Evolutionary conservation across 441 rosid genomes (phyloP).

Genomic region (Biscutella laevigata): DNA sequence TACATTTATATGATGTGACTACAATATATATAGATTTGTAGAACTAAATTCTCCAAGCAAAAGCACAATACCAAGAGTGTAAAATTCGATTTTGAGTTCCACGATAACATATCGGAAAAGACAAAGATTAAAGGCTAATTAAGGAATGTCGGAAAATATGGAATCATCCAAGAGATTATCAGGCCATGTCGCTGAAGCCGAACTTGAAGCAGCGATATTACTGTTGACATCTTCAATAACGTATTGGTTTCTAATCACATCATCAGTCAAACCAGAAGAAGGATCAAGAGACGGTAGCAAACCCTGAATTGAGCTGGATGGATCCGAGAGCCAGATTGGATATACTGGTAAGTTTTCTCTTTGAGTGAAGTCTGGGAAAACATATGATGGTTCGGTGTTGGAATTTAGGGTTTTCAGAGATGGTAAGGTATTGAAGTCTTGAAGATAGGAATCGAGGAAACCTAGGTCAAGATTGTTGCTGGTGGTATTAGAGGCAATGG

Average conservation of each 20-base stretch:
- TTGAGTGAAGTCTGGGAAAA: constrained; percentile 26
- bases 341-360: constrained; percentile 29
- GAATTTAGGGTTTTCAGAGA: constrained; percentile 38
- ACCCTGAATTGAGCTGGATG: constrained; percentile 32
- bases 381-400: constrained; percentile 32
- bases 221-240: constrained; percentile 29
- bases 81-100: constrained; percentile 10
- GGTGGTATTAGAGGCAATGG: constrained; percentile 26
- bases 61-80: constrained; percentile 17
- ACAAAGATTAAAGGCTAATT: constrained; percentile 13
- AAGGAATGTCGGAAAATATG: constrained; percentile 45
- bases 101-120: constrained; percentile 18
- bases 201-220: constrained; percentile 33
- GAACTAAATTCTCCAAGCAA: constrained; percentile 13
- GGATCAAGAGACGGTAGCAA: constrained; percentile 25
- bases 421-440: constrained; percentile 47
- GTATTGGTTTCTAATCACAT: constrained; percentile 15
- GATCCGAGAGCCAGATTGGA: constrained; percentile 36
- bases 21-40: constrained; percentile 13
- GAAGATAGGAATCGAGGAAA: constrained; percentile 29
- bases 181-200: constrained; percentile 42
- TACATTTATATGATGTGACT: constrained; percentile 1
- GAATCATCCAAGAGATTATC: constrained; percentile 51
- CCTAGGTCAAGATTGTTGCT: constrained; percentile 14
- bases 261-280: constrained; percentile 20